phyloP scores from a whole-genome alignment of 768 basidiomycete genomes.

The Suillus subaureus region DNA sequence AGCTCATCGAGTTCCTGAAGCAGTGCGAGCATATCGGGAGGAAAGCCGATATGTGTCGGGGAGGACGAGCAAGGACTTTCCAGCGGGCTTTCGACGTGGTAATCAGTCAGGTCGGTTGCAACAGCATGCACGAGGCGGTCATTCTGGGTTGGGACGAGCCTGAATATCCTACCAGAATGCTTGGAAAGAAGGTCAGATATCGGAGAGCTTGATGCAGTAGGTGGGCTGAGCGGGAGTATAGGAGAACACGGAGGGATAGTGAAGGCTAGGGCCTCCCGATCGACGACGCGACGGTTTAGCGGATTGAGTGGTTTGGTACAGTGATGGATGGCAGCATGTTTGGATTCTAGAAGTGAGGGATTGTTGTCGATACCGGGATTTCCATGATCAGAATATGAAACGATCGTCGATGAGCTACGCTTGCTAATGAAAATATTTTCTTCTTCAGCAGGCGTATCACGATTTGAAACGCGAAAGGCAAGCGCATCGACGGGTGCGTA shows the following conservation, averaged over 20 bases:
- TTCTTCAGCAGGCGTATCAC: not conserved
- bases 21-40: conserved; percentile 29
- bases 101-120: conserved; percentile 4
- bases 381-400: conserved; percentile 10
- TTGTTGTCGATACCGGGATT: not conserved
- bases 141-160: conserved; percentile 18
- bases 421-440: not conserved
- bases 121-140: conserved; percentile 21
- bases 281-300: not conserved
- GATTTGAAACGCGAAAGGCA: not conserved
- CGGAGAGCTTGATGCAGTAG: conserved; percentile 9
- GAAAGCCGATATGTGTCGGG: conserved; percentile 20
- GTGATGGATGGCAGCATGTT: not conserved
- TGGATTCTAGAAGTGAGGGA: not conserved
- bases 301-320: not conserved
- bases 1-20: conserved; percentile 30
- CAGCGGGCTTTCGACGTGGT: not conserved
- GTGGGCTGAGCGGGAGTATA: conserved; percentile 21
- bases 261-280: not conserved
- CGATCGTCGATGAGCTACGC: conserved; percentile 10
- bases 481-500: not conserved
- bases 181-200: conserved; percentile 16
- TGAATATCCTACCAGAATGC: conserved; percentile 20
- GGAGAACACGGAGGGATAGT: conserved; percentile 12
- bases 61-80: conserved; percentile 6